Percentiles rank a stretch among this genome's conserved stretches.
Conservation (phyloP, 2,329 filamentous ascomycete genomes). For the Zopfia rhizophila region DNA sequence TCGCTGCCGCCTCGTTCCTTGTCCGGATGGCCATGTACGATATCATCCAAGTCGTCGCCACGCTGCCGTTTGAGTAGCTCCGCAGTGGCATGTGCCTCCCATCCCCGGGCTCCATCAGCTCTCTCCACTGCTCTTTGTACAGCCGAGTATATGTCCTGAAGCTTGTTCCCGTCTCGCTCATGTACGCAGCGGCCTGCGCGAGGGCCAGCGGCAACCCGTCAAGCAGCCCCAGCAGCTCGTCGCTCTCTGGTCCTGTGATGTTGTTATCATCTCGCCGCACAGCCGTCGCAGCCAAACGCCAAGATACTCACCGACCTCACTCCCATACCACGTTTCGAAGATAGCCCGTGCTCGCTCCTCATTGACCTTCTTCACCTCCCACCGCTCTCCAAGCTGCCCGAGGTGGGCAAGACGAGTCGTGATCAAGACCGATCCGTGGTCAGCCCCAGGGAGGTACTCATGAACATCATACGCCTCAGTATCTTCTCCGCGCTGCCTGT, state of each 20-base stretch:
- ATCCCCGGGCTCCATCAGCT: constrained; percentile 22
- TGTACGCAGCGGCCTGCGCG: constrained; percentile 16
- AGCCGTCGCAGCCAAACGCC: no score
- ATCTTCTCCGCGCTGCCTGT: constrained; percentile 11
- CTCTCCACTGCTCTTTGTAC: constrained; percentile 30
- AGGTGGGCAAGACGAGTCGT: constrained; percentile 2
- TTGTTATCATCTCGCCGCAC: no score
- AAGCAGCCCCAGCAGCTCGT: constrained; percentile 10
- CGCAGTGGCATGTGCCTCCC: constrained; percentile 11
- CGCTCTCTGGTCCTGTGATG: no score
- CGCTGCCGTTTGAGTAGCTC: constrained; percentile 24
- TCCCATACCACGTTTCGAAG: constrained; percentile 16
- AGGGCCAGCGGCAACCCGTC: constrained; percentile 20
- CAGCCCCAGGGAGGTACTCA: constrained; percentile 1
- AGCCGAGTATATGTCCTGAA: constrained; percentile 20
- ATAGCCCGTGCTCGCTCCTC: constrained; percentile 22
- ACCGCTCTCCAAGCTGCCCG: constrained; percentile 12
- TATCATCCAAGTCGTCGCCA: constrained; percentile 28
- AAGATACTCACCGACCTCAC: constrained; percentile 4
- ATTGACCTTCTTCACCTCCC: constrained; percentile 18
- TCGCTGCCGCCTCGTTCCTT: constrained; percentile 25
- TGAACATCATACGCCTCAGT: constrained; percentile 17
- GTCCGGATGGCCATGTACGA: constrained; percentile 24
- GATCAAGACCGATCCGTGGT: constrained; percentile 1
- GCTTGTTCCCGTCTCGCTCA: constrained; percentile 10